Conservation (phyloP, 768 basidiomycete genomes). For the Collybia mongolica region DNA sequence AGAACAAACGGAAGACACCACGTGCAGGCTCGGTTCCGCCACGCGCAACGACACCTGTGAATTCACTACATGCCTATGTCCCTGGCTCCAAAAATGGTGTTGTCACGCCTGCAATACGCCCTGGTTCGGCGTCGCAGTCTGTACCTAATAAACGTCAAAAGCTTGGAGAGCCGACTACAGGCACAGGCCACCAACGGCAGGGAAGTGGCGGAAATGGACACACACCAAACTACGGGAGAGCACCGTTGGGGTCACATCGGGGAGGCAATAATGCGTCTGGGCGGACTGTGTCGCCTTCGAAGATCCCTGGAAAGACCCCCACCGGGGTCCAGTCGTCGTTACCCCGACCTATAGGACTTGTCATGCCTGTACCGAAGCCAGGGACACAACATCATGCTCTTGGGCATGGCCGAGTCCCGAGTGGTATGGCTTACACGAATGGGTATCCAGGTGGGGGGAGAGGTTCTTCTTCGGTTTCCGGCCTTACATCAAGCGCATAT, state of each 20-base stretch:
- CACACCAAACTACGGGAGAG: slow-evolving; percentile 24
- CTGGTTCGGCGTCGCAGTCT: slow-evolving; percentile 47
- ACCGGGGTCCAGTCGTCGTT: slow-evolving; percentile 27
- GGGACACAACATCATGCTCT: slow-evolving; percentile 53
- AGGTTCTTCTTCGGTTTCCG: slow-evolving; percentile 14
- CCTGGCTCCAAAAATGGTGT: slow-evolving; percentile 40
- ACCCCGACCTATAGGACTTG: slow-evolving; percentile 35
- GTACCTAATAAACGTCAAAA: slow-evolving; percentile 65
- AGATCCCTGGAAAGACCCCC: slow-evolving; percentile 41
- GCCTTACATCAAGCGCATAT: slow-evolving; percentile 21
- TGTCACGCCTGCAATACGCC: slow-evolving; percentile 65
- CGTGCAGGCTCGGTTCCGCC: slow-evolving; percentile 61
- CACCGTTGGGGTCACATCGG: slow-evolving; percentile 41
- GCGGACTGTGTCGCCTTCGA: slow-evolving; percentile 47
- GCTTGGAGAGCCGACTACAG: slow-evolving; percentile 37
- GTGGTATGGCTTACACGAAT: slow-evolving; percentile 22
- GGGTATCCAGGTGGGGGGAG: slow-evolving; percentile 16
- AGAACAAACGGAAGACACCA: slow-evolving; percentile 63
- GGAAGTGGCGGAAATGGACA: slow-evolving; percentile 17
- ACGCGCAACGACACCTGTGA: slow-evolving; percentile 58
- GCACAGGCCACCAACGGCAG: slow-evolving; percentile 15
- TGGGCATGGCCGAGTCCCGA: slow-evolving; percentile 53
- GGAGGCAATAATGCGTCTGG: slow-evolving; percentile 30
- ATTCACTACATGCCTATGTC: slow-evolving; percentile 32
- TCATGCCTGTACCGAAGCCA: slow-evolving; percentile 50